phyloP scores from a whole-genome alignment of 2,329 filamentous ascomycete genomes.

The Xylariaceae sp. region DNA sequence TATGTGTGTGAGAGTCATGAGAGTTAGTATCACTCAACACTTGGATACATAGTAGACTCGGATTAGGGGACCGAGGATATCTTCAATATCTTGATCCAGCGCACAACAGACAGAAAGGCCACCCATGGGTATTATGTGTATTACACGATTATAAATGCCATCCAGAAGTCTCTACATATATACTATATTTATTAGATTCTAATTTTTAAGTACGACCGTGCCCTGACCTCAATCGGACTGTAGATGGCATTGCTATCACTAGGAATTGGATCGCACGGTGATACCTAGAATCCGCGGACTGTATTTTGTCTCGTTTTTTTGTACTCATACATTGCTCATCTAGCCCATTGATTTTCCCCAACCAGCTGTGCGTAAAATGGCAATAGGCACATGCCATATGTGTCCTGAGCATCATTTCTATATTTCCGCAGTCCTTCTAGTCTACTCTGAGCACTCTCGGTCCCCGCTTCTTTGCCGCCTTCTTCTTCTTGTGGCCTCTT shows the following conservation, averaged over 20 bases:
- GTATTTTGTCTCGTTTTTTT: not conserved
- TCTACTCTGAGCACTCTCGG: constrained; percentile 72
- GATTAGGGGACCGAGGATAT: no score
- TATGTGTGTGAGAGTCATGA: no score
- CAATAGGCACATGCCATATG: not conserved
- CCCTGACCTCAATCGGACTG: not conserved
- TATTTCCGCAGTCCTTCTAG: constrained; percentile 45
- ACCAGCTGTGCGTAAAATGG: not conserved
- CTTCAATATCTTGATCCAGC: no score
- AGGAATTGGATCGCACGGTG: not conserved
- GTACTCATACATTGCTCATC: not conserved
- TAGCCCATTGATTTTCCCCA: not conserved
- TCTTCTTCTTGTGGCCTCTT: constrained; percentile 83
- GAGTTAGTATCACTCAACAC: no score
- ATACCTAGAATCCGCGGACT: not conserved
- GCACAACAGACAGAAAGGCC: no score
- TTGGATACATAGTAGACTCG: no score
- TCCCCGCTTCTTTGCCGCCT: constrained; percentile 71
- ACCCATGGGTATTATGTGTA: no score
- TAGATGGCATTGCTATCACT: not conserved
- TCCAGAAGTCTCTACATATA: not conserved
- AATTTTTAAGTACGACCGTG: no score
- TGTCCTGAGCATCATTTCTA: not conserved
- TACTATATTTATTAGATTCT: constrained; percentile 9
- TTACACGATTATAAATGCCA: no score